Evolutionary conservation across 1,139 yeast genomes (phyloP).

Genomic region (Protomyces macrosporus): DNA sequence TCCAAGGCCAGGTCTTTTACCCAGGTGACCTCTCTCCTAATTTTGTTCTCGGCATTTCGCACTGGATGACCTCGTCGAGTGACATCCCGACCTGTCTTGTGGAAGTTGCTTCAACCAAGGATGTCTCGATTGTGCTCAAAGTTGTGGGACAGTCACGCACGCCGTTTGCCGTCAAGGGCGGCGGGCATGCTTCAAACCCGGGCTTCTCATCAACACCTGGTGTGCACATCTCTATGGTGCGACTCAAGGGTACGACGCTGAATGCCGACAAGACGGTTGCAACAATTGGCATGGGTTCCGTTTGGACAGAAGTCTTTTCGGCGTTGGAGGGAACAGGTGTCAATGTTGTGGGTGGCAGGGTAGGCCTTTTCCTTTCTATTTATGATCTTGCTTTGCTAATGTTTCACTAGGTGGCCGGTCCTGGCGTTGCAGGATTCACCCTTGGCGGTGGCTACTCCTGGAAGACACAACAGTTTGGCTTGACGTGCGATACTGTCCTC

Average conservation of each 20-base stretch:
- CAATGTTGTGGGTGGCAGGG: constrained; percentile 9
- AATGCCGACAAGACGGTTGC: constrained; percentile 4
- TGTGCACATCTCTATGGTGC: constrained; percentile 12
- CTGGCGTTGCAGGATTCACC: constrained; percentile 2
- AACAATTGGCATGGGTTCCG: constrained; percentile 4
- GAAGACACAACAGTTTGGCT: constrained; percentile 2
- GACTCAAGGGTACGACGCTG: constrained; percentile 1
- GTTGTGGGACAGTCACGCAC: neutral
- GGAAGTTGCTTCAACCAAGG: constrained; percentile 12
- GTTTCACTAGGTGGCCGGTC: neutral
- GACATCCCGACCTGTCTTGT: constrained; percentile 6
- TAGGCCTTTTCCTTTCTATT: neutral
- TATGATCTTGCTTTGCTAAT: neutral
- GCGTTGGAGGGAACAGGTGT: constrained; percentile 8
- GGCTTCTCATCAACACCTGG: constrained; percentile 16
- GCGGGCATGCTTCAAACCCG: constrained; percentile 14
- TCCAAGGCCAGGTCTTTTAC: constrained; percentile 5
- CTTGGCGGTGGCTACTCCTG: constrained; percentile 11
- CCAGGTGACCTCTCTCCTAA: neutral
- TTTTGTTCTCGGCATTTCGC: neutral
- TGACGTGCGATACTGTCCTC: constrained; percentile 8
- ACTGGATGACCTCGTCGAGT: constrained; percentile 14
- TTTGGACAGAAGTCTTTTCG: neutral
- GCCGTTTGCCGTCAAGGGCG: constrained; percentile 16
- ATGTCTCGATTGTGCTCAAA: constrained; percentile 7